Evolutionary conservation across 768 basidiomycete genomes (phyloP).

Genomic region (Floccularia luteovirens): DNA sequence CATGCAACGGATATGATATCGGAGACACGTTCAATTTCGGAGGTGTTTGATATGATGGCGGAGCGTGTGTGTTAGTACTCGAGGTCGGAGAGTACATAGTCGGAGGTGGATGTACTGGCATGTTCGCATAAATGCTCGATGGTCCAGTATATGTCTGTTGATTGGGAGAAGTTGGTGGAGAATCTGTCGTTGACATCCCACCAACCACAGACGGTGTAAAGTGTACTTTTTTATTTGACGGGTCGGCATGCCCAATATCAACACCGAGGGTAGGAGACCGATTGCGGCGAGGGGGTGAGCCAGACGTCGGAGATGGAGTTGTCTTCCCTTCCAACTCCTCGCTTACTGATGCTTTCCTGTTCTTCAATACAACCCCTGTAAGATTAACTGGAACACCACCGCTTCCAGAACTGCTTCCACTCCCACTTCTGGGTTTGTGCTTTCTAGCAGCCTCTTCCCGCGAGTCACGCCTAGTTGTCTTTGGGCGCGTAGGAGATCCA

Average conservation of each 20-base stretch:
- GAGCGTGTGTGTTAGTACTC: neutral
- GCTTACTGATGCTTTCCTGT: slow-evolving; percentile 28
- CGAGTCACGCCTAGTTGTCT: slow-evolving; percentile 9
- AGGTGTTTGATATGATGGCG: slow-evolving; percentile 1
- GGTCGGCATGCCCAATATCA: neutral
- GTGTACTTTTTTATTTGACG: slow-evolving; percentile 33
- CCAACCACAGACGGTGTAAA: slow-evolving; percentile 40
- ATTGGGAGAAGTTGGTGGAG: slow-evolving; percentile 11
- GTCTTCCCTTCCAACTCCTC: slow-evolving; percentile 28
- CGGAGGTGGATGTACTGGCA: slow-evolving; percentile 8
- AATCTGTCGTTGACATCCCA: slow-evolving; percentile 14
- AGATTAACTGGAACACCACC: slow-evolving; percentile 12
- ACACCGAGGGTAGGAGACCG: neutral
- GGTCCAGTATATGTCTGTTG: slow-evolving; percentile 11
- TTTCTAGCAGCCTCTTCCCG: neutral
- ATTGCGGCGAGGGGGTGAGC: slow-evolving; percentile 8
- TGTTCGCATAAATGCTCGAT: slow-evolving; percentile 7
- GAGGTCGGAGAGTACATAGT: neutral
- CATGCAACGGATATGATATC: too few relatives aligned
- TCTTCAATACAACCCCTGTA: neutral
- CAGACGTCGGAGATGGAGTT: slow-evolving; percentile 7
- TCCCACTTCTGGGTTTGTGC: slow-evolving; percentile 15
- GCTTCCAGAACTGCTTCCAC: slow-evolving; percentile 19
- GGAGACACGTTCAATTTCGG: slow-evolving; percentile 8
- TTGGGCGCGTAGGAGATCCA: neutral